Base-by-base conservation (phyloP, 1,284 basidiomycete species). In the Waitea zeae region DNA sequence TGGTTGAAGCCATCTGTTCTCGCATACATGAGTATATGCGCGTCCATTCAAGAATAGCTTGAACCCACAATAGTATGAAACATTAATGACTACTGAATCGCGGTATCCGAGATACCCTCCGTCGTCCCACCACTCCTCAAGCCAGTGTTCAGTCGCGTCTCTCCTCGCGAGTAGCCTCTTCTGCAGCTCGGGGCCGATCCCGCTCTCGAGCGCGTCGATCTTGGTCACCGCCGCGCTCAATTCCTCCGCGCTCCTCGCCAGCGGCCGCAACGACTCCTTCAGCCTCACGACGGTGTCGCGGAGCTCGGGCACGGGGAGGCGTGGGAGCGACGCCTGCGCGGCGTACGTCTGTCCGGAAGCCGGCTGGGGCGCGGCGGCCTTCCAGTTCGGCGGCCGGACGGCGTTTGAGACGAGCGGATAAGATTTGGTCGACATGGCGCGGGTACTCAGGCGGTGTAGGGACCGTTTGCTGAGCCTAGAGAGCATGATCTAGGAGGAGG, bases 61-160 rank as follows among this genome's bases (percentile, higher is more conserved):
- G 27, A 31, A 18, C 20, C 22, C 11, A 78, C 81, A 86, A 41
- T 78, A 86, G 51, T 86, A 86, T 6, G 82, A 86, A 4, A 86
- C 81, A 44, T 86, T 81, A 30, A 86, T 58, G 2, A 84, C 71
- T 35, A 82, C 80, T 36, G 81, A 77, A 44, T 84, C 81, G 31
- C 81, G 62, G 47, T 83, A 86, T 3, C 66, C 61, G 36, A 82
- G 54, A 45, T 86, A 86, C 1, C 53, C 77, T 17, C 51, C 50
- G 45, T 81, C 70, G 46, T 86, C 81, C 81, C 81, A 86, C 80
- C 82, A 86, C 37, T 76, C 62, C 45, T 86, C 81, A 12, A 86
- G 54, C 81, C 81, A 86, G 46, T 83, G 77, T 32, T 58, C 52
- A 28, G 53, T 64, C 39, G 64, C 61, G 20, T 56, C 53, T 30